phyloP scores from a whole-genome alignment of 495 filamentous ascomycete genomes.

The Stereocaulon alpinum region DNA sequence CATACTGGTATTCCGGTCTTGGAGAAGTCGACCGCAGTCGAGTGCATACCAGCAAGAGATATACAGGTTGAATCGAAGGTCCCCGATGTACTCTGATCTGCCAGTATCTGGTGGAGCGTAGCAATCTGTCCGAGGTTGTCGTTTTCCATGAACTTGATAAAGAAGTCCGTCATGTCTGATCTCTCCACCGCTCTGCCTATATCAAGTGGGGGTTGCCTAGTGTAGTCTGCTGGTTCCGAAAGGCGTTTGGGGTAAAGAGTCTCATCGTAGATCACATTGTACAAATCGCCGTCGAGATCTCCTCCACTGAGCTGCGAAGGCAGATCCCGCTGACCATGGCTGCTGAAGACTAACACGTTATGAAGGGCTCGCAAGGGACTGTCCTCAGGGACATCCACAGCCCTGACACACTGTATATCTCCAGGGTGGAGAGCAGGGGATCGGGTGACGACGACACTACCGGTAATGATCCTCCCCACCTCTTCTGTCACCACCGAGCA shows the following conservation, averaged over 20 bases:
- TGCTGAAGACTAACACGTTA: constrained; percentile 73
- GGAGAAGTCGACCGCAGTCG: constrained; percentile 71
- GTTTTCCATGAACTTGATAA: constrained; percentile 68
- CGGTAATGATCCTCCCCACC: constrained; percentile 17
- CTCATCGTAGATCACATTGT: constrained; percentile 61
- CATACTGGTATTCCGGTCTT: constrained; percentile 65
- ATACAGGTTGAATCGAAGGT: constrained; percentile 48
- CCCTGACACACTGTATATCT: constrained; percentile 57
- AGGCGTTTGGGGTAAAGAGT: constrained; percentile 31
- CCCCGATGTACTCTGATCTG: constrained; percentile 48
- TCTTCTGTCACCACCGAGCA: constrained; percentile 36
- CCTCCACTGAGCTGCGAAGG: constrained; percentile 70
- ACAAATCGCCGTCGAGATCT: constrained; percentile 62
- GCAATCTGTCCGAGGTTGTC: constrained; percentile 65
- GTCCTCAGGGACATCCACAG: constrained; percentile 41
- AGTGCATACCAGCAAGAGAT: constrained; percentile 57
- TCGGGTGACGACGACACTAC: constrained; percentile 50
- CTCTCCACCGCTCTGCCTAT: constrained; percentile 44
- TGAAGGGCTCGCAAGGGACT: constrained; percentile 49
- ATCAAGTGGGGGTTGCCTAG: constrained; percentile 38
- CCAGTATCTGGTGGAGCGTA: constrained; percentile 53
- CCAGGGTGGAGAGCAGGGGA: constrained; percentile 71
- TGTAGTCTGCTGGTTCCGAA: constrained; percentile 56
- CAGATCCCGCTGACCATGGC: constrained; percentile 56
- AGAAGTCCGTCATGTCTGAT: constrained; percentile 65